Conservation (phyloP, 441 rosid species). For the Eruca vesicaria region DNA sequence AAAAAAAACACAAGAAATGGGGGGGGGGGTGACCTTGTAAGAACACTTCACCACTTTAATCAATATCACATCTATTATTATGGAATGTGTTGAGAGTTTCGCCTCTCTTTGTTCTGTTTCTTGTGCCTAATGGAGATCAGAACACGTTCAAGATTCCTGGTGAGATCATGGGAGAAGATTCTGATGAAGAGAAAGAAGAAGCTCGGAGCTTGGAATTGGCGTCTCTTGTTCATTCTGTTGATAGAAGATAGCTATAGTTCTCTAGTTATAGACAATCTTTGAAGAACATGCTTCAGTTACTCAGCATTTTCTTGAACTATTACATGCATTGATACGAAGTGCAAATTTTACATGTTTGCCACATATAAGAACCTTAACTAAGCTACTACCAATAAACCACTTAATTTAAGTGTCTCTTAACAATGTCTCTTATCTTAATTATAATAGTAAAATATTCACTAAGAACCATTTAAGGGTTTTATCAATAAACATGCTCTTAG, state of each 20-base stretch:
- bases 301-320: neutral
- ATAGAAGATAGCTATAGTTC: slow-evolving; percentile 39
- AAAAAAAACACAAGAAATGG: slow-evolving; percentile 6
- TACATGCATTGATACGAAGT: neutral
- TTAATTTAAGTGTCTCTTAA: too few relatives aligned
- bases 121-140: slow-evolving; percentile 72
- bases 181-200: slow-evolving; percentile 28
- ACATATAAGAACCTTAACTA: too few relatives aligned
- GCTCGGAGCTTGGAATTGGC: slow-evolving; percentile 62
- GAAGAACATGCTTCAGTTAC: slow-evolving; percentile 28
- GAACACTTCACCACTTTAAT: slow-evolving; percentile 36
- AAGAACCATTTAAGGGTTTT: too few relatives aligned
- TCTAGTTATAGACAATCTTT: neutral
- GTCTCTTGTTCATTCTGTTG: slow-evolving; percentile 57
- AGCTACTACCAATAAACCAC: too few relatives aligned
- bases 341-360: neutral
- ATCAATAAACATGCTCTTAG: too few relatives aligned
- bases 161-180: slow-evolving; percentile 48
- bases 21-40: slow-evolving; percentile 39
- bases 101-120: slow-evolving; percentile 69
- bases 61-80: slow-evolving; percentile 21
- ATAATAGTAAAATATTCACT: too few relatives aligned
- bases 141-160: slow-evolving; percentile 44
- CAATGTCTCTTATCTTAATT: too few relatives aligned
- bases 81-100: slow-evolving; percentile 51